These are phyloP conservation scores for Orbilia ellipsospora DNA, from an alignment of 2,329 filamentous ascomycete species.

Conservation along the genomic window DNA sequence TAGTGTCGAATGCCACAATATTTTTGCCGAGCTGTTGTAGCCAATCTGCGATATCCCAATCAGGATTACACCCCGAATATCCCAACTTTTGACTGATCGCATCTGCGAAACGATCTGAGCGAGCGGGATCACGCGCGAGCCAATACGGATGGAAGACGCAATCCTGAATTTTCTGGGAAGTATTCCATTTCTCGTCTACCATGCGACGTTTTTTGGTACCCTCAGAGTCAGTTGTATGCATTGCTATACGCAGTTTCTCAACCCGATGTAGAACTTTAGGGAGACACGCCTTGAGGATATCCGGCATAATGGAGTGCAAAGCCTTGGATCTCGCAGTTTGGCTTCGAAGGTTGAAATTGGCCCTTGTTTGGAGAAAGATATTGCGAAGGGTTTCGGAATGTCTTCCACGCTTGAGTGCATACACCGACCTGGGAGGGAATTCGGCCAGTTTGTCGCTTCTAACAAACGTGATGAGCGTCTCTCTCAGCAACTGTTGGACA, in stretches of 20 bases:
- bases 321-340: too few relatives aligned
- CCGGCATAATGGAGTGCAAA: neutral
- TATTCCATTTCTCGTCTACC: neutral
- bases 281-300: neutral
- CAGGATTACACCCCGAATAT: neutral
- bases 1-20: neutral
- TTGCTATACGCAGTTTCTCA: slow-evolving; percentile 1
- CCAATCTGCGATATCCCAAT: neutral
- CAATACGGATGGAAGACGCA: neutral
- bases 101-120: neutral
- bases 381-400: too few relatives aligned
- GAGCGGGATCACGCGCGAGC: neutral
- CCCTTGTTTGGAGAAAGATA: too few relatives aligned
- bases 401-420: too few relatives aligned
- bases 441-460: neutral
- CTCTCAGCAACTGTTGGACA: neutral
- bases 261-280: neutral
- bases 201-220: neutral
- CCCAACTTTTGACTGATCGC: neutral
- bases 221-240: neutral
- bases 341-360: too few relatives aligned
- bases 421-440: neutral
- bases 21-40: neutral
- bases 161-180: neutral
- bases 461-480: slow-evolving; percentile 8